Evolutionary conservation across 352 stramenopile genomes (phyloP).

Genomic region (Thraustochytrium sp.): DNA sequence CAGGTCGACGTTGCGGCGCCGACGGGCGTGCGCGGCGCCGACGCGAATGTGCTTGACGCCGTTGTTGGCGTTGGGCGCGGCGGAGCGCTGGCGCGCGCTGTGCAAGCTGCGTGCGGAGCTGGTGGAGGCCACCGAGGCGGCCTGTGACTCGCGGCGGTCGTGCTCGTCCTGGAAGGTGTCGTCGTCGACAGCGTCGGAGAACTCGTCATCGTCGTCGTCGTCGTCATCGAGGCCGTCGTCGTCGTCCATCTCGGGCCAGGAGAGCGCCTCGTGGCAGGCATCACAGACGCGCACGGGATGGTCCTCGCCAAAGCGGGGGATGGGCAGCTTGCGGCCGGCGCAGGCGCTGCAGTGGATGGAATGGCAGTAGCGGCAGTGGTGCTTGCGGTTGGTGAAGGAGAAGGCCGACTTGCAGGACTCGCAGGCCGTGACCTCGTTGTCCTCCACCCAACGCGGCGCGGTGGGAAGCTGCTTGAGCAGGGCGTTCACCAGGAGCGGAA

Average conservation of each 20-base stretch:
- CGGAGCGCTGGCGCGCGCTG: too few species aligned
- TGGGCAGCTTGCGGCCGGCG: background rate
- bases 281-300: slow-evolving; percentile 14
- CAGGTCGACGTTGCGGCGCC: too few species aligned
- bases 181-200: background rate
- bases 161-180: slow-evolving; percentile 7
- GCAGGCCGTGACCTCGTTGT: background rate
- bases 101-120: background rate
- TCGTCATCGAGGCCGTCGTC: background rate
- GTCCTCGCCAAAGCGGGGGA: background rate
- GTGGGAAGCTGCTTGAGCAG: slow-evolving; percentile 3
- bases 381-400: slow-evolving; percentile 16
- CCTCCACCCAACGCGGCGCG: slow-evolving; percentile 14
- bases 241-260: background rate
- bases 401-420: background rate
- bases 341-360: slow-evolving; percentile 12
- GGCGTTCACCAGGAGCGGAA: slow-evolving; percentile 9
- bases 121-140: background rate
- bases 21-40: too few species aligned
- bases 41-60: too few species aligned
- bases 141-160: background rate
- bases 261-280: slow-evolving; percentile 28
- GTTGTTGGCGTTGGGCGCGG: too few species aligned
- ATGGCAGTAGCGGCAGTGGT: slow-evolving; percentile 17
- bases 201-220: background rate